Percentiles rank a stretch among this genome's conserved stretches.
phyloP scores from a whole-genome alignment of 2,329 filamentous ascomycete genomes.

The Rhinocladiella mackenziei region DNA sequence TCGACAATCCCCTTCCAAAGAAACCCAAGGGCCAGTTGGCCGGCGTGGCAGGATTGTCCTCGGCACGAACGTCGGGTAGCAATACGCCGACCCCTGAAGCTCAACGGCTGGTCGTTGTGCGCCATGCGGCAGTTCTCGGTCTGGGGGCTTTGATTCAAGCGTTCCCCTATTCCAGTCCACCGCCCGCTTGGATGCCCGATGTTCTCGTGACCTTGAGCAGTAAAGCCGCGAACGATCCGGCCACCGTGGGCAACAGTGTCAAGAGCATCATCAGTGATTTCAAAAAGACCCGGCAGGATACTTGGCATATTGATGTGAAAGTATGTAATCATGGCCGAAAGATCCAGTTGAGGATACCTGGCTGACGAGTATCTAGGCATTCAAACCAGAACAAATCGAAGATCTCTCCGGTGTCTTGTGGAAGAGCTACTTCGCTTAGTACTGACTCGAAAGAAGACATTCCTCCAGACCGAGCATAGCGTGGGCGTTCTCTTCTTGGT shows the following conservation, averaged over 20 bases:
- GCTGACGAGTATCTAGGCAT: constrained; percentile 55
- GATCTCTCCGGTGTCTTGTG: constrained; percentile 93
- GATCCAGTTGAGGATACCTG: constrained; percentile 11
- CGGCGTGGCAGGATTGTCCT: constrained; percentile 35
- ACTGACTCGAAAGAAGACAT: neutral
- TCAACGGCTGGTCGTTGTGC: constrained; percentile 71
- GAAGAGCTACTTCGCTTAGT: constrained; percentile 96
- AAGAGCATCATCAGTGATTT: constrained; percentile 94
- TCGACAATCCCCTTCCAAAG: constrained; percentile 83
- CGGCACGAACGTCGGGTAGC: constrained; percentile 42
- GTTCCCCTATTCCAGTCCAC: constrained; percentile 92
- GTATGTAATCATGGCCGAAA: constrained; percentile 52
- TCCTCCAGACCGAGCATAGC: constrained; percentile 10
- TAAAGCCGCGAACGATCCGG: constrained; percentile 80
- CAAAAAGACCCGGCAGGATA: constrained; percentile 99
- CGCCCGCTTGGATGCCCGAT: constrained; percentile 89
- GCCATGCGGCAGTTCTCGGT: constrained; percentile 88
- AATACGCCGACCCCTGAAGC: constrained; percentile 50
- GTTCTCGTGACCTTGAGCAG: constrained; percentile 80
- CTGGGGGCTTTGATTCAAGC: constrained; percentile 88
- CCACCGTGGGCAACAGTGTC: constrained; percentile 90
- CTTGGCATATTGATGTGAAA: constrained; percentile 97
- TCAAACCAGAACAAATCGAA: constrained; percentile 87
- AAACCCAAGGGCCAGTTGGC: constrained; percentile 39
- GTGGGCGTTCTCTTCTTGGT: constrained; percentile 7